Conservation (phyloP, 306 rosid species). For the Oemleria cerasiformis region DNA sequence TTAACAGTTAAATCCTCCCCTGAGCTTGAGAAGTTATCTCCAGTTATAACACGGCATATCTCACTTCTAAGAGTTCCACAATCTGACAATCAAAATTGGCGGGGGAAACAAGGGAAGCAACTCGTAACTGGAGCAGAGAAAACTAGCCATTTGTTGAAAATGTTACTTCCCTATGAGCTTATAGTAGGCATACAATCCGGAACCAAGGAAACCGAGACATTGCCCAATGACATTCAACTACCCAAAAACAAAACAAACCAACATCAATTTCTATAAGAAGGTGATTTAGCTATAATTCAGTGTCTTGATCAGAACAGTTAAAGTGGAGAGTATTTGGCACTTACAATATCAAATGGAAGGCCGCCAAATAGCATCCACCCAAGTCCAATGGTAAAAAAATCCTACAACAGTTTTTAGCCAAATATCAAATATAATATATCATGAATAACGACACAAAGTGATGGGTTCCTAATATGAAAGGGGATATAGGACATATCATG, state of each 20-base stretch:
- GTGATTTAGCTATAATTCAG: not conserved
- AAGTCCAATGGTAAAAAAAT: constrained; percentile 82
- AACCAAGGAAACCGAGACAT: constrained; percentile 74
- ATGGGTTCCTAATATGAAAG: not conserved
- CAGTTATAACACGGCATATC: not conserved
- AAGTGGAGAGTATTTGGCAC: constrained; percentile 15
- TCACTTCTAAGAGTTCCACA: not conserved
- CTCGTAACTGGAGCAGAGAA: constrained; percentile 13
- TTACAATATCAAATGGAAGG: constrained; percentile 69
- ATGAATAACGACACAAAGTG: not conserved
- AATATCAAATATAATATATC: not conserved
- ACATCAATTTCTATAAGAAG: not conserved
- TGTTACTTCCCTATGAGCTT: constrained; percentile 71
- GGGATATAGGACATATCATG: not conserved
- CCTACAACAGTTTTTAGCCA: constrained; percentile 32
- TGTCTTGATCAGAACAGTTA: not conserved
- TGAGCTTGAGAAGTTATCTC: constrained; percentile 1
- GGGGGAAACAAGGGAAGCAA: not conserved
- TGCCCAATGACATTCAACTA: constrained; percentile 86
- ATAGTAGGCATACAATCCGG: constrained; percentile 80
- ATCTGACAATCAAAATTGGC: constrained; percentile 2
- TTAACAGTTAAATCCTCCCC: constrained; percentile 10
- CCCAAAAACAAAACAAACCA: constrained; percentile 23
- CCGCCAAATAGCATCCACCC: constrained; percentile 95
- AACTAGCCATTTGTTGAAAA: constrained; percentile 23